Percentiles rank a stretch among this genome's conserved stretches.
Conservation (phyloP, 169 alveolate species). For the Besnoitia besnoiti region DNA sequence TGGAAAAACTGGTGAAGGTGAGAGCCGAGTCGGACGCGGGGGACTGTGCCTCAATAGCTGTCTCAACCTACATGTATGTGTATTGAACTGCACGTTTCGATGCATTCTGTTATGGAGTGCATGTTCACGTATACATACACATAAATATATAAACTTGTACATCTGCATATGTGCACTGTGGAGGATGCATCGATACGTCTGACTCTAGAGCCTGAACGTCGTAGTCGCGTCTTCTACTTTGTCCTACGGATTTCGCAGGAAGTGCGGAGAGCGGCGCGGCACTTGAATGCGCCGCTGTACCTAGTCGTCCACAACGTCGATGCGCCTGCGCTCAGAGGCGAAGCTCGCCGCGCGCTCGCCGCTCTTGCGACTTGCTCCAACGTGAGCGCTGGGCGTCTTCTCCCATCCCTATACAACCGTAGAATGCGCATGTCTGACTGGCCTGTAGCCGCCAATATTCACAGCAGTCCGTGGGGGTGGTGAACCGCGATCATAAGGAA, state of each 20-base stretch:
- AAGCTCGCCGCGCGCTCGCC: constrained; percentile 8
- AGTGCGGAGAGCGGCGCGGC: neutral
- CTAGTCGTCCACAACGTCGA: constrained; percentile 20
- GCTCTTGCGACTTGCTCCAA: constrained; percentile 18
- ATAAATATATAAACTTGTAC: neutral
- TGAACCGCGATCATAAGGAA: too few relatives aligned
- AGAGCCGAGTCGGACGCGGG: neutral
- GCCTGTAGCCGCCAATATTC: too few relatives aligned
- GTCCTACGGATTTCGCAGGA: neutral
- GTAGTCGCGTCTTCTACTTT: neutral
- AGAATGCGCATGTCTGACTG: too few relatives aligned
- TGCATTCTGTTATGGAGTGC: too few relatives aligned
- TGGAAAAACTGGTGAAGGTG: neutral
- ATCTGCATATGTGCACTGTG: neutral
- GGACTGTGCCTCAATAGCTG: too few relatives aligned
- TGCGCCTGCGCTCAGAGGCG: constrained; percentile 23
- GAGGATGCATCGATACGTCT: neutral
- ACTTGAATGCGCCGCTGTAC: neutral
- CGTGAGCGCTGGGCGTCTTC: neutral
- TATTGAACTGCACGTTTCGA: neutral
- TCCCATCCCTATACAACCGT: too few relatives aligned
- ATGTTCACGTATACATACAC: neutral
- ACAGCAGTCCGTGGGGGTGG: too few relatives aligned
- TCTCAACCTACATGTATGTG: neutral
- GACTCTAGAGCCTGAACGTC: too few relatives aligned